These are phyloP conservation scores for Aspergillus phoenicis DNA, from an alignment of 2,329 filamentous ascomycete genomes.

Conservation along the genomic window DNA sequence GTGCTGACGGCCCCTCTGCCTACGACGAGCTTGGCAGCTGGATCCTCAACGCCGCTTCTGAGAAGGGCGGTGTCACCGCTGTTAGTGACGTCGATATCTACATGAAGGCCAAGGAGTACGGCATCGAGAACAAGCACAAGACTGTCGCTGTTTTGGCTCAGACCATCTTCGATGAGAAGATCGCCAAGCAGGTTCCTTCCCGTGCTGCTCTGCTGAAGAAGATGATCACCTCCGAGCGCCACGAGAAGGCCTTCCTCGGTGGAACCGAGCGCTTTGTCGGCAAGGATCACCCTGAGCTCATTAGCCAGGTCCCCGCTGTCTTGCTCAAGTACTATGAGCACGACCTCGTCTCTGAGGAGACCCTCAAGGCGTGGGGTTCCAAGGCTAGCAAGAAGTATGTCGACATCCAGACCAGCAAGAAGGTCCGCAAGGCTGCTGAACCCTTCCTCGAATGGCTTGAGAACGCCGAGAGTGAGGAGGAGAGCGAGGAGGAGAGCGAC, in stretches of 20 bases:
- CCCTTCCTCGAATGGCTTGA: constrained; percentile 93
- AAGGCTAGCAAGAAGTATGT: constrained; percentile 99
- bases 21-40: constrained; percentile 94
- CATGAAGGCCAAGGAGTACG: constrained; percentile 93
- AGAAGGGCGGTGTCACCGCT: constrained; percentile 72
- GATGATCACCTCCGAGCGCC: constrained; percentile 86
- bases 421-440: constrained; percentile 92
- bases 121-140: constrained; percentile 92
- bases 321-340: constrained; percentile 88
- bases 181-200: constrained; percentile 81
- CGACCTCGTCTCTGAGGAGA: constrained; percentile 85
- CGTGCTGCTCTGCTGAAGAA: constrained; percentile 88
- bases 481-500: constrained; percentile 60
- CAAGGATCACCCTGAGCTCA: constrained; percentile 78
- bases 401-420: constrained; percentile 84
- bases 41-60: constrained; percentile 74
- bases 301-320: constrained; percentile 78
- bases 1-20: constrained; percentile 73
- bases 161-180: constrained; percentile 89
- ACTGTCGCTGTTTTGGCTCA: constrained; percentile 89
- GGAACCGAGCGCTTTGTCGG: constrained; percentile 90
- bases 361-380: constrained; percentile 84
- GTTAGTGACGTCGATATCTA: constrained; percentile 91
- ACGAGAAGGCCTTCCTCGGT: constrained; percentile 93
- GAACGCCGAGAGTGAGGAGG: constrained; percentile 76